Percentiles rank a stretch among this genome's conserved stretches.
These are phyloP conservation scores for Nemania sp. DNA, from an alignment of 2,329 filamentous ascomycete genomes.

Conservation along the genomic window DNA sequence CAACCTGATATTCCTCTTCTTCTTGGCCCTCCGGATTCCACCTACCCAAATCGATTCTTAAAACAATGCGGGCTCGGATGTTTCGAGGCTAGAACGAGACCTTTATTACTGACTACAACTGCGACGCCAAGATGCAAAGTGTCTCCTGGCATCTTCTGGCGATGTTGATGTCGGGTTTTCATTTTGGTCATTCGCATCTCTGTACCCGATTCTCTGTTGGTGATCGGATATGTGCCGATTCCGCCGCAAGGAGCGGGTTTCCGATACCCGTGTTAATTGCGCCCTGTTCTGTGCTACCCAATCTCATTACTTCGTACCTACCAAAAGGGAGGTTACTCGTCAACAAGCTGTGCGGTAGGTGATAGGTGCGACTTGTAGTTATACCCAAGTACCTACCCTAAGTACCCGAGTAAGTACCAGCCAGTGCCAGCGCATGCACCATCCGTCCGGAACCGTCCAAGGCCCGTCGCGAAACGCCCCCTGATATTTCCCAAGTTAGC, in stretches of 20 bases:
- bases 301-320: background rate
- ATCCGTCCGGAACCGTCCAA: background rate
- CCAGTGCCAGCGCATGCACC: background rate
- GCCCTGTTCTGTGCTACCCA: conserved; percentile 1
- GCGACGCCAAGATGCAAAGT: too few relatives aligned
- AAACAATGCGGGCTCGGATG: background rate
- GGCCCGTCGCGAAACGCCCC: conserved; percentile 22
- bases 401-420: too few relatives aligned
- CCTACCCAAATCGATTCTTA: conserved; percentile 1
- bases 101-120: background rate
- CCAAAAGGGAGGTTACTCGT: too few relatives aligned
- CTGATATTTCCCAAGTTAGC: conserved; percentile 31
- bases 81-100: background rate
- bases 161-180: background rate
- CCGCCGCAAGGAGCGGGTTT: conserved; percentile 9
- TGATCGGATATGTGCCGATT: conserved; percentile 6
- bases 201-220: too few relatives aligned
- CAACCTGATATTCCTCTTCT: background rate
- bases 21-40: conserved; percentile 3
- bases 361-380: background rate
- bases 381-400: background rate
- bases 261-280: conserved; percentile 14
- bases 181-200: too few relatives aligned
- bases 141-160: too few relatives aligned
- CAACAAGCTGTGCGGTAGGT: too few relatives aligned